Evolutionary conservation across 148 eudicot genomes (phyloP), one percentile per base, ranked within the genome.

Genomic region (Pouteria glomerata): DNA sequence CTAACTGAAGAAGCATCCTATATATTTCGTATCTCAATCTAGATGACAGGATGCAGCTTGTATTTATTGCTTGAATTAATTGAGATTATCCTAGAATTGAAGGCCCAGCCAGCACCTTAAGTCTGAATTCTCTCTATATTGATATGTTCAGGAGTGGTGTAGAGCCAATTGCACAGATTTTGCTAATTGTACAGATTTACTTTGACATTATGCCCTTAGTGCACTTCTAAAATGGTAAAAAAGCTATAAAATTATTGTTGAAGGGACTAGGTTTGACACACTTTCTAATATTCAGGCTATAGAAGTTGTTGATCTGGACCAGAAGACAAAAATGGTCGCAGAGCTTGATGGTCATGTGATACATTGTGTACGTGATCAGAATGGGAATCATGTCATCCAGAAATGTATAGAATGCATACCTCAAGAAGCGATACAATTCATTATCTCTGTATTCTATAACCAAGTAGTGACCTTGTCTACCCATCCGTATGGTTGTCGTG

Each of bases 401-500:
- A 92, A 92, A 81, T 92, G 97, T 77, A 92, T 92, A 65, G 97
- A 92, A 74, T 84, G 97, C 80, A 85, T 92, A 37, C 97, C 97
- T 52, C 80, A 84, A 73, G 89, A 86, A 62, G 78, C 86, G 51
- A 90, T 92, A 67, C 84, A 86, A 16, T 92, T 92, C 72, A 86
- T 92, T n/a, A 76, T 92, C 68, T 76, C 91, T n/a, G 83, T 91
- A 50, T 90, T 92, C 74, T 85, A 81, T 68, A 93, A 87, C 72
- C 93, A 92, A 85, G 88, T 92, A 53, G 89, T 84, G 78, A 83
- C 83, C 6, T 78, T 92, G 73, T 92, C 97, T 42, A 89, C 90
- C 51, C 97, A 92, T 81, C 97, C 97, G 31, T 92, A 92, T 83
- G 97, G 97, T 72, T 92, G 97, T 71, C 97, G 97, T 77, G 97